A percentile compares a stretch with the other conserved stretches of the same genome.
phyloP scores from a whole-genome alignment of 768 basidiomycete species.

The Exidia glandulosa region DNA sequence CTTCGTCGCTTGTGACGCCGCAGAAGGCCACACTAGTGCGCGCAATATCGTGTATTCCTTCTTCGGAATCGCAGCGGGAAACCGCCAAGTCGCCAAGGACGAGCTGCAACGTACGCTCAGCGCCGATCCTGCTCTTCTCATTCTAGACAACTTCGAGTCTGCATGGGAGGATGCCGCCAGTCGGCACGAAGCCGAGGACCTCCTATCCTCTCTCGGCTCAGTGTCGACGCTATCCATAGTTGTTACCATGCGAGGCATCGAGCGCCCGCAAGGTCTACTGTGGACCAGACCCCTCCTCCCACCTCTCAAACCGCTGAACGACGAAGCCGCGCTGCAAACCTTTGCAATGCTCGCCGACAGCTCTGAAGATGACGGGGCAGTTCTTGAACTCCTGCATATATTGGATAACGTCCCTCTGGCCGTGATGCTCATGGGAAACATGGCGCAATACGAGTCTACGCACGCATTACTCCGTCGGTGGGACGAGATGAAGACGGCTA shows the following conservation, averaged over 20 bases:
- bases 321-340: conserved; percentile 8
- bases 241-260: conserved; percentile 14
- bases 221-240: conserved; percentile 12
- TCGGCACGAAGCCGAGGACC: conserved; percentile 10
- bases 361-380: conserved; percentile 11
- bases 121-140: too few relatives aligned
- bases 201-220: conserved; percentile 7
- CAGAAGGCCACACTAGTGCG: neutral
- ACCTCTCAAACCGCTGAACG: conserved; percentile 10
- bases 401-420: conserved; percentile 15
- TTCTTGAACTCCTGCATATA: conserved; percentile 9
- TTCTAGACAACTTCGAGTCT: conserved; percentile 14
- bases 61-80: neutral
- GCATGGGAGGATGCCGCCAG: conserved; percentile 11
- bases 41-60: neutral
- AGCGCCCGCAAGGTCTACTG: conserved; percentile 11
- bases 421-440: conserved; percentile 24
- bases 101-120: too few relatives aligned
- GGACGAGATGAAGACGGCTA: neutral
- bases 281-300: conserved; percentile 14
- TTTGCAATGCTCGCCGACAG: conserved; percentile 12
- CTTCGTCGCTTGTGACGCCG: conserved; percentile 23
- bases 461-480: conserved; percentile 1
- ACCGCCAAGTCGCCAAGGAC: too few relatives aligned
- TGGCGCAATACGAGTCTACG: conserved; percentile 5